A percentile compares a stretch with the other conserved stretches of the same genome.
phyloP scores from a whole-genome alignment of 1,284 basidiomycete genomes.

The Coniferiporia sulphurascens region DNA sequence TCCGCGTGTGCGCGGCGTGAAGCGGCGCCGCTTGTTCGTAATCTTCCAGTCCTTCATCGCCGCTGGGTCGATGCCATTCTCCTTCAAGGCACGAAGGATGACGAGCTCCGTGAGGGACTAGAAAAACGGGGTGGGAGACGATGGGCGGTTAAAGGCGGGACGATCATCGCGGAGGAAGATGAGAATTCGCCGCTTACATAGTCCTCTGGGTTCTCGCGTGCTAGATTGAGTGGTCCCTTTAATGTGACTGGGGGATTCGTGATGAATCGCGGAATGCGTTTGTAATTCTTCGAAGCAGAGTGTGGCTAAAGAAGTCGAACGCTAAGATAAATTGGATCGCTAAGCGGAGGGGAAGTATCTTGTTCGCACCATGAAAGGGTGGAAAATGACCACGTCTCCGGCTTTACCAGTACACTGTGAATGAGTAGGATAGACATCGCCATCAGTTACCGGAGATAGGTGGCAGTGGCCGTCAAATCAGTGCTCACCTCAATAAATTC shows the following conservation, averaged over 20 bases:
- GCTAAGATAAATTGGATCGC: background rate
- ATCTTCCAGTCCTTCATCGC: slow-evolving; percentile 29
- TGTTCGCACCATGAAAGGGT: slow-evolving; percentile 32
- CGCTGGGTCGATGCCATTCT: slow-evolving; percentile 25
- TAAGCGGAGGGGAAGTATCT: background rate
- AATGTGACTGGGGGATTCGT: slow-evolving; percentile 36
- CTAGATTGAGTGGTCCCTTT: slow-evolving; percentile 33
- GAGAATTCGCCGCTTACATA: slow-evolving; percentile 23
- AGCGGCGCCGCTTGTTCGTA: slow-evolving; percentile 25
- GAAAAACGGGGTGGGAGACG: background rate
- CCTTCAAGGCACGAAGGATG: slow-evolving; percentile 22
- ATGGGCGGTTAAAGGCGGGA: background rate
- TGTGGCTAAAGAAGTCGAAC: slow-evolving; percentile 22
- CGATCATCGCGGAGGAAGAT: slow-evolving; percentile 8
- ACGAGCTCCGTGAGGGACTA: slow-evolving; percentile 22
- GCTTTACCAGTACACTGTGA: slow-evolving; percentile 30
- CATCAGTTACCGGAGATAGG: background rate
- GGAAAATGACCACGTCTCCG: slow-evolving; percentile 36
- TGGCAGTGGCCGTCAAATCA: background rate
- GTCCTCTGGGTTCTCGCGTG: slow-evolving; percentile 29
- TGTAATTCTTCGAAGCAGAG: slow-evolving; percentile 33
- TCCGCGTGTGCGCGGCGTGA: slow-evolving; percentile 27
- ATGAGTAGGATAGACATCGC: background rate
- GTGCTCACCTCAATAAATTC: slow-evolving; percentile 28
- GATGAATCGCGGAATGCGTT: slow-evolving; percentile 33